These are phyloP conservation scores for Acacia acuminata DNA, from an alignment of 306 rosid genomes.

Conservation along the genomic window DNA sequence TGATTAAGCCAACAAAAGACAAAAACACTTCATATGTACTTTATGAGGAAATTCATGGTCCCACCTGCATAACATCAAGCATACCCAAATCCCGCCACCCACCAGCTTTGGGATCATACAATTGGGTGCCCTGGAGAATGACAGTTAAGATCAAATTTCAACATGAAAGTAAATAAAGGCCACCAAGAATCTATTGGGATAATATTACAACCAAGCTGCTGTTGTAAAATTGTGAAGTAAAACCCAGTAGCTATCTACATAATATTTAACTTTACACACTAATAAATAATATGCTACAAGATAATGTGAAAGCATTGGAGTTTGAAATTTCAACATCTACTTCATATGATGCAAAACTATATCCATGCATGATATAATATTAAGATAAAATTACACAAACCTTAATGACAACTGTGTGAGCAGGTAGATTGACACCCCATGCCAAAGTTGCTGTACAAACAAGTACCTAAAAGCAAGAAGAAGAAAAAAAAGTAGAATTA, in stretches of 20 bases:
- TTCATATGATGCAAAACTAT: not conserved
- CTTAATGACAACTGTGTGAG: slow-evolving; percentile 98
- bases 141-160: slow-evolving; percentile 23
- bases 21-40: slow-evolving; percentile 13
- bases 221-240: slow-evolving; percentile 15
- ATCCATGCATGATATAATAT: not conserved
- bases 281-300: slow-evolving; percentile 3
- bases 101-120: slow-evolving; percentile 98
- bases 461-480: slow-evolving; percentile 64
- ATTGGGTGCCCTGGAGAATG: slow-evolving; percentile 82
- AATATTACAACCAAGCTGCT: slow-evolving; percentile 15
- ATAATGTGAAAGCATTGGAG: not conserved
- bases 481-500: slow-evolving; percentile 21
- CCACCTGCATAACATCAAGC: slow-evolving; percentile 99
- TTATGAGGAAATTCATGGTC: slow-evolving; percentile 26
- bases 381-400: slow-evolving; percentile 41
- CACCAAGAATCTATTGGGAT: slow-evolving; percentile 2
- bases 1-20: slow-evolving; percentile 6
- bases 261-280: slow-evolving; percentile 9
- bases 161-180: slow-evolving; percentile 27
- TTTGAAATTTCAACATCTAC: slow-evolving; percentile 16
- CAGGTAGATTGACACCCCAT: slow-evolving; percentile 99
- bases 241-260: slow-evolving; percentile 10
- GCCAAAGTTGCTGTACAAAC: slow-evolving; percentile 99
- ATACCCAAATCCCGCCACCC: slow-evolving; percentile 97